phyloP scores from a whole-genome alignment of 2,329 filamentous ascomycete species.

The Fusarium vanettenii region DNA sequence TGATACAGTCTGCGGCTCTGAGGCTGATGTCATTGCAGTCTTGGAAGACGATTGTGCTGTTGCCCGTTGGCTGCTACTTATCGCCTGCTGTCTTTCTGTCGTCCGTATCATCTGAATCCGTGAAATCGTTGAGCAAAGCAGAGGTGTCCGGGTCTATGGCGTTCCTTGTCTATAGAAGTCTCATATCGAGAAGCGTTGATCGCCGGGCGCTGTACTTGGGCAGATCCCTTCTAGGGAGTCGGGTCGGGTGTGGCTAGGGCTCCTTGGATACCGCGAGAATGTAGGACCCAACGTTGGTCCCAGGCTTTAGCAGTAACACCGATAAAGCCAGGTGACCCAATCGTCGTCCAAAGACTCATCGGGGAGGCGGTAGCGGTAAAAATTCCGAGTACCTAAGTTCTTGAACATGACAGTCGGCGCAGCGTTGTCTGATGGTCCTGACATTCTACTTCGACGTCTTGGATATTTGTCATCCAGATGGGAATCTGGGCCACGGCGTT shows the following conservation, averaged over 20 bases:
- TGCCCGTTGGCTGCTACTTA: background rate
- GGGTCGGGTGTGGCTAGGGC: background rate
- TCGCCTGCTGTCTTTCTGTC: background rate
- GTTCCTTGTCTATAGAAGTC: background rate
- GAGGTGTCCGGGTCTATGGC: background rate
- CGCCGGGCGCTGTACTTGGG: background rate
- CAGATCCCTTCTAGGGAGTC: background rate
- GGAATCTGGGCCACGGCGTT: background rate
- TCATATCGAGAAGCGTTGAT: background rate
- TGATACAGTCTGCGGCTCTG: background rate
- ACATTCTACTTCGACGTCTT: background rate
- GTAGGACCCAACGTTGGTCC: no score
- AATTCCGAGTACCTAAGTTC: no score
- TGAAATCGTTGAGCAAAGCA: background rate
- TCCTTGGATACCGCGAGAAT: background rate
- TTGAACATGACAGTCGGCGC: no score
- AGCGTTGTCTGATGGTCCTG: background rate
- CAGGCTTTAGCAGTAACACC: no score
- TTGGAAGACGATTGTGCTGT: background rate
- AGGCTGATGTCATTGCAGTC: background rate
- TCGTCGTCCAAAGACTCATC: no score
- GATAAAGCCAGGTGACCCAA: no score
- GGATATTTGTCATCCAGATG: background rate
- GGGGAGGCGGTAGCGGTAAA: no score
- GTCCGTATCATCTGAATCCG: background rate